A percentile compares a stretch with the other conserved stretches of the same genome.
Evolutionary conservation across 192 early-diverging fungal species (phyloP).

Genomic region (Umbelopsis ramanniana): DNA sequence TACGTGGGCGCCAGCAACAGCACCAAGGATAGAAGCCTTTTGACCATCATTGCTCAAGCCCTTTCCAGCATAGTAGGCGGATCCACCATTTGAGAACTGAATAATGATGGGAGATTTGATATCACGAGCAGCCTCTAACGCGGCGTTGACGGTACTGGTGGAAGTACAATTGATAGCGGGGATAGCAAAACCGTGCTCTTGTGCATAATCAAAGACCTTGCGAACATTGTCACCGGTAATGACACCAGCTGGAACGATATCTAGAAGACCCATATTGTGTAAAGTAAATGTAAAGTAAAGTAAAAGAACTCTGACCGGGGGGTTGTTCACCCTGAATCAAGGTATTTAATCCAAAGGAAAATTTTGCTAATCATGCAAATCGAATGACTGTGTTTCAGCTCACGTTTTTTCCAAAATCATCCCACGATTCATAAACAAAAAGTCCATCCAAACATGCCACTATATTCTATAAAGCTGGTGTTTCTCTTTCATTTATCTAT

Average conservation of each 20-base stretch:
- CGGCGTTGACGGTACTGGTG: conserved; percentile 90
- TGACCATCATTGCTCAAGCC: conserved; percentile 89
- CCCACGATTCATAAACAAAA: conserved; percentile 5
- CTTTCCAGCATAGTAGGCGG: conserved; percentile 93
- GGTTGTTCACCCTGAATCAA: background rate
- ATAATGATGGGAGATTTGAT: conserved; percentile 92
- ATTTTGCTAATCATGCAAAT: background rate
- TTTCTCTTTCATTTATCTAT: too few relatives aligned
- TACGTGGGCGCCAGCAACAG: conserved; percentile 92
- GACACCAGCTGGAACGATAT: conserved; percentile 85
- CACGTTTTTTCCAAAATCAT: background rate
- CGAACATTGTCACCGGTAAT: conserved; percentile 90
- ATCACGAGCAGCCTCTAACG: conserved; percentile 94
- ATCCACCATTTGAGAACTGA: conserved; percentile 95
- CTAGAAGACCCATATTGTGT: conserved; percentile 69
- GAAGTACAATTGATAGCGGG: conserved; percentile 97
- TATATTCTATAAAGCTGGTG: too few relatives aligned
- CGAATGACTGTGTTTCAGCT: background rate
- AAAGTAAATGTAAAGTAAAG: background rate
- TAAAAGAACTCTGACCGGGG: background rate
- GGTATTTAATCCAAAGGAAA: too few relatives aligned
- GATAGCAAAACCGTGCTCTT: conserved; percentile 89
- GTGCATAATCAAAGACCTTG: conserved; percentile 61
- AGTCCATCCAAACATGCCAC: background rate
- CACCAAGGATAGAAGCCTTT: conserved; percentile 86